Evolutionary conservation across 805 yeast species (phyloP), one percentile per base, ranked within the genome.

Genomic region (Schizosaccharomyces cryophilus): DNA sequence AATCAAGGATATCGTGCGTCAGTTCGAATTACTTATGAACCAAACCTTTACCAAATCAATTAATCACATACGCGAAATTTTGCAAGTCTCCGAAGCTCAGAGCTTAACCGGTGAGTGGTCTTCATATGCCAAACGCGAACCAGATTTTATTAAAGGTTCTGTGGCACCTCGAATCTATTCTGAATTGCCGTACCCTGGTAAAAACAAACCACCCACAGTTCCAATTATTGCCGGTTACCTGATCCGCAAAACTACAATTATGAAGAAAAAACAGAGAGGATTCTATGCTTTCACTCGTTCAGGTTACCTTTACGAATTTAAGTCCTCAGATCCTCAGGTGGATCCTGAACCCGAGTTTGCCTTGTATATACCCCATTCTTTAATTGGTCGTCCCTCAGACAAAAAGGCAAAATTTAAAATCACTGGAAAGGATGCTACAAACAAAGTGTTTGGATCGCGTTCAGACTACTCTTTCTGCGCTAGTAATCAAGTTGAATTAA

Each of bases 171-270:
- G 81, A 51, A 67, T 69, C 21, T 63, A 75, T 45, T 66, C 67
- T 17, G 63, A 65, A 31, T 66, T 77, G 35, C 63, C 71, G 5
- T 79, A 74, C 65, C 67, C 72, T 38, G 74, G 77, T 65, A 68
- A 69, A 63, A 67, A 67, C 60, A 77, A 76, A 65, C 69, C 68
- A 38, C 65, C 78, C 2, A 70, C 77, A 5, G 64, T 62, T 40
- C 81, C 82, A 2, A 67, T 77, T 30, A 67, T 78, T 17, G 79
- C 77, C 65, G 82, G 82, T 47, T 63, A 72, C 31, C 67, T 78
- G 51, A 69, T 70, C 64, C 74, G 77, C 61, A 77, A 76, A 67
- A 75, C 74, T 58, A 77, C 79, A 5, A 24, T 62, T 51, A 68
- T 69, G 45, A 62, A 79, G 35, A 75, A 76, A 65, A 68, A 71